Evolutionary conservation across 495 filamentous ascomycete genomes (phyloP).

Genomic region (Tuber magnatum): DNA sequence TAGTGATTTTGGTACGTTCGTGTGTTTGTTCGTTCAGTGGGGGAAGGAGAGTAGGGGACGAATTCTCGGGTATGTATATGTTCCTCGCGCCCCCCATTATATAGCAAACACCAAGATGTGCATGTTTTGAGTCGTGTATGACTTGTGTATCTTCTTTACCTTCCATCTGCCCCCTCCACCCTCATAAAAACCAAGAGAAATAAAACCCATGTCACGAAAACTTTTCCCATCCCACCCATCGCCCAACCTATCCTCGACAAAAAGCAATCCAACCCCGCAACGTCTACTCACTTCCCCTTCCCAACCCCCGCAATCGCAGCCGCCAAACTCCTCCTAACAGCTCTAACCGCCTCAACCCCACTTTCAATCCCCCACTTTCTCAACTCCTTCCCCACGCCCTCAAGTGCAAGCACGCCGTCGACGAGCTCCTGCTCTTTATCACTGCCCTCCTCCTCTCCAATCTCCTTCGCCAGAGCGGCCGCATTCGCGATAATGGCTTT

Average conservation of each 20-base stretch:
- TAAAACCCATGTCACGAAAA: background rate
- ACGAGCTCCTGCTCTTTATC: conserved; percentile 33
- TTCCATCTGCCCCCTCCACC: background rate
- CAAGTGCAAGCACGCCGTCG: conserved; percentile 30
- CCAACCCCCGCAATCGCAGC: conserved; percentile 14
- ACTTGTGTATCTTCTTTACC: background rate
- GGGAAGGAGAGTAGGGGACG: too few species aligned
- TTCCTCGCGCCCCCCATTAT: background rate
- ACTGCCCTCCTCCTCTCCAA: conserved; percentile 27
- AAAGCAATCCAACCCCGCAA: background rate
- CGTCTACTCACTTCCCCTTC: conserved; percentile 13
- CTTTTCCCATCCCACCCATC: background rate
- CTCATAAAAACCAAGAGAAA: background rate
- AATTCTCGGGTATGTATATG: too few species aligned
- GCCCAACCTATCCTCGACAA: background rate
- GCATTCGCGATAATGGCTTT: conserved; percentile 18
- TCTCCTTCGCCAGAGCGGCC: conserved; percentile 12
- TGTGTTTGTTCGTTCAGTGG: too few species aligned
- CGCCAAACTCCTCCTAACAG: conserved; percentile 21
- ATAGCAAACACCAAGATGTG: background rate
- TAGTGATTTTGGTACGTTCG: too few species aligned
- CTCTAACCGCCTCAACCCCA: conserved; percentile 30
- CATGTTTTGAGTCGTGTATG: background rate
- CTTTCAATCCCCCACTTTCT: conserved; percentile 32
- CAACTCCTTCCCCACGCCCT: conserved; percentile 32